phyloP scores from a whole-genome alignment of 2,329 filamentous ascomycete species.

The Chaetomiaceae sp. region DNA sequence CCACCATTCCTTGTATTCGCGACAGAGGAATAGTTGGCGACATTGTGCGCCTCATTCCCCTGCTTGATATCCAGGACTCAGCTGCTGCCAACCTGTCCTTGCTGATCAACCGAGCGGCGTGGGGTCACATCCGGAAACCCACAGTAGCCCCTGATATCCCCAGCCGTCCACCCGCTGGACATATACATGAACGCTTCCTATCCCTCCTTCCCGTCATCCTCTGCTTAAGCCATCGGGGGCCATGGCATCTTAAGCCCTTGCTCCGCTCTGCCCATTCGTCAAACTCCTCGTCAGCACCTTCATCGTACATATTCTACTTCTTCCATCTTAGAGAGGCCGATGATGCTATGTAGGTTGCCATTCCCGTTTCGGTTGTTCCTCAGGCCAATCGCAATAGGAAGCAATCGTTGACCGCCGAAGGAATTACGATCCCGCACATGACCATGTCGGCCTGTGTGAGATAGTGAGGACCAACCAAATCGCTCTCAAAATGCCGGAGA shows the following conservation, averaged over 20 bases:
- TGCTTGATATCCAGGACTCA: constrained; percentile 1
- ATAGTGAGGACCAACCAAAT: constrained; percentile 31
- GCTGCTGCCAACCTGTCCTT: too few relatives aligned
- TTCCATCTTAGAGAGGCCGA: background rate
- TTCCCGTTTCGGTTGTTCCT: background rate
- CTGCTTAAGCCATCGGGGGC: background rate
- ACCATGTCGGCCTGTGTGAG: constrained; percentile 46
- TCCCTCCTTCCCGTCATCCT: background rate
- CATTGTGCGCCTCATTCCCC: background rate
- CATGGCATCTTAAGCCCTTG: too few relatives aligned
- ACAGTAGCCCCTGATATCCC: constrained; percentile 3
- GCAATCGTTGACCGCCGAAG: constrained; percentile 12
- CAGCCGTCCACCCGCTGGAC: constrained; percentile 8
- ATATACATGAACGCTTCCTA: too few relatives aligned
- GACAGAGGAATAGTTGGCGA: background rate
- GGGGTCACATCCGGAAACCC: background rate
- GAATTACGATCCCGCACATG: constrained; percentile 30
- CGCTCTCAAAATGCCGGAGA: too few relatives aligned
- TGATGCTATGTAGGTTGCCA: background rate
- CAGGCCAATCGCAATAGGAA: constrained; percentile 1
- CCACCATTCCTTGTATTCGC: too few relatives aligned
- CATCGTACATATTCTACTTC: background rate
- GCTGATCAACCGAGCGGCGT: too few relatives aligned
- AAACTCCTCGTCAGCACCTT: background rate
- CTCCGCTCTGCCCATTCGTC: background rate